phyloP scores from a whole-genome alignment of 1,139 yeast species.

The Schizosaccharomyces versatilis region DNA sequence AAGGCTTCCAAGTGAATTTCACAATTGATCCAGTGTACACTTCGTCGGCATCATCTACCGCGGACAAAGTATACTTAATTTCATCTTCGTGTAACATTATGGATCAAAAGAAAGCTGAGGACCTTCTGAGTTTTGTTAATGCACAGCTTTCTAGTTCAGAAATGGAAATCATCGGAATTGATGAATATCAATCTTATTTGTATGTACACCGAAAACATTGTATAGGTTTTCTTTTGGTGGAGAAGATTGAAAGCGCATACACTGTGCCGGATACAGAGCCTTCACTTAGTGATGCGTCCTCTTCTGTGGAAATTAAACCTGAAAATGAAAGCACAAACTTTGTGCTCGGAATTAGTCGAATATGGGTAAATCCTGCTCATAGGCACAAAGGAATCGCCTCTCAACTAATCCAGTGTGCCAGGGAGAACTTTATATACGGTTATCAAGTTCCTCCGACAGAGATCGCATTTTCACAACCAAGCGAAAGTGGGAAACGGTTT shows the following conservation, averaged over 20 bases:
- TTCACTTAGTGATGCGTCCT: neutral
- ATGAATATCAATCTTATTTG: neutral
- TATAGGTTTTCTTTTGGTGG: neutral
- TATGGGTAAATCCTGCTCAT: constrained; percentile 2
- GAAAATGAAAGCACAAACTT: neutral
- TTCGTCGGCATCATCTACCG: neutral
- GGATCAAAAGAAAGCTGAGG: constrained; percentile 4
- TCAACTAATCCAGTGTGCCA: constrained; percentile 2
- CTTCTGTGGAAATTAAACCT: constrained; percentile 1
- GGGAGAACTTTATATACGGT: constrained; percentile 2
- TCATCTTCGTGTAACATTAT: neutral
- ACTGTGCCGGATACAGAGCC: neutral
- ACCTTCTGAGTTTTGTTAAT: constrained; percentile 2
- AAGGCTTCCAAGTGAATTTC: neutral
- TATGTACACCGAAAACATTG: neutral
- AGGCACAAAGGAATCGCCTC: constrained; percentile 5
- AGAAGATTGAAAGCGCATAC: neutral
- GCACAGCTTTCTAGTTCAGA: constrained; percentile 2
- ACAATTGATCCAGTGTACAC: neutral
- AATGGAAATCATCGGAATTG: constrained; percentile 2
- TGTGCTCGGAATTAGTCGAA: constrained; percentile 2
- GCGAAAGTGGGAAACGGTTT: constrained; percentile 5
- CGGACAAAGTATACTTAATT: neutral
- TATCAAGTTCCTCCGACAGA: constrained; percentile 1
- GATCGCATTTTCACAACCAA: constrained; percentile 7